Base-by-base conservation (phyloP, 306 rosid species). In the Lathyrus aphaca region DNA sequence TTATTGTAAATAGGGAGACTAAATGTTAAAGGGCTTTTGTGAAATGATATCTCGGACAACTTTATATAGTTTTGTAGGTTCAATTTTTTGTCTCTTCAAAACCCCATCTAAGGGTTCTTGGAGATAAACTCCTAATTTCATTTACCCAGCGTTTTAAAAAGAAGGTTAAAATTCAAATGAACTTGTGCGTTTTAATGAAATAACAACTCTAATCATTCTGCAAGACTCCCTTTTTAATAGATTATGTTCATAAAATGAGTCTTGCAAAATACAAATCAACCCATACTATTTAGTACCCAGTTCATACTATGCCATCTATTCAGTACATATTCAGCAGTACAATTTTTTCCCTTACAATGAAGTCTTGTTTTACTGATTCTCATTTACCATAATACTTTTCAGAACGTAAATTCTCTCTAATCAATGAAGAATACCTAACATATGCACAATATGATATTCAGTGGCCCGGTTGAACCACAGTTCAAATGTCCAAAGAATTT, bases 361-460 rank as follows among this genome's bases (percentile, higher is more conserved):
- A 29, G 15, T 37, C 62, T 38, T n/a, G 5, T 7, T 40, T 17
- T 63, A 60, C 63, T 3, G 58, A 66, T 54, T 48, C 53, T n/a
- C 56, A 54, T 39, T 78, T 72, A 59, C 71, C 74, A 79, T 13
- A 60, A 49, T 6, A 17, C 15, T 61, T 17, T 63, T 8, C 15
- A 27, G 2, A 2, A 56, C 64, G 12, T 10, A 38, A 17, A 29
- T 38, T 53, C 16, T 74, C 68, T 60, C 77, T 64, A 66, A 66
- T 38, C 73, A 82, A 66, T 46, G 74, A 82, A 64, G 64, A 58
- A 38, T 59, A 40, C 77, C 80, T 74, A 82, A 46, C 68, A 69
- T 77, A 82, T 77, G 68, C 83, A 82, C 69, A 78, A n/a, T 74
- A 53, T 82, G 43, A 50, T 67, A 72, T 37, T 65, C 75, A 61